Percentiles rank a stretch among this genome's conserved stretches.
Evolutionary conservation across 2,329 filamentous ascomycete genomes (phyloP).

Genomic region (Paraconiothyrium brasiliense): DNA sequence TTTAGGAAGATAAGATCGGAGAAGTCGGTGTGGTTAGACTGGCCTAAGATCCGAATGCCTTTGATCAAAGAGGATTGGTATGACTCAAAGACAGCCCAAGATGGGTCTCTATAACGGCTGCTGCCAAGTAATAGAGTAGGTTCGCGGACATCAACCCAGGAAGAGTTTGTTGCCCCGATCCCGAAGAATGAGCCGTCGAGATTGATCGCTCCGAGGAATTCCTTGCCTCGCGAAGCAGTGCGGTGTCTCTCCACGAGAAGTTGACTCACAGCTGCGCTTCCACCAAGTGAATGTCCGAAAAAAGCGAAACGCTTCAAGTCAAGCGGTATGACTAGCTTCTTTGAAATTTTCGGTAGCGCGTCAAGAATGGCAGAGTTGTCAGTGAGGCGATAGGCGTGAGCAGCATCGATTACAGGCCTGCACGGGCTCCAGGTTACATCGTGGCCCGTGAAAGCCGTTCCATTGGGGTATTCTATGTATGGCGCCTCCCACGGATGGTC

Average conservation of each 20-base stretch:
- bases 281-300: conserved; percentile 30
- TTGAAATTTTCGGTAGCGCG: conserved; percentile 15
- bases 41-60: conserved; percentile 16
- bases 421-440: conserved; percentile 12
- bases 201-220: conserved; percentile 22
- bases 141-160: conserved; percentile 6
- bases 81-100: conserved; percentile 21
- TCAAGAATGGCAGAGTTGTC: conserved; percentile 24
- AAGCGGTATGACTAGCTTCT: conserved; percentile 14
- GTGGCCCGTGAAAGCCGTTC: conserved; percentile 18
- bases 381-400: conserved; percentile 17
- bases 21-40: conserved; percentile 26
- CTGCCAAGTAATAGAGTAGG: conserved; percentile 12
- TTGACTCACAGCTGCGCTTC: conserved; percentile 22
- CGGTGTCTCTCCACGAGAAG: conserved; percentile 19
- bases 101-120: conserved; percentile 14
- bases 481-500: conserved; percentile 32
- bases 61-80: conserved; percentile 22
- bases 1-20: conserved; percentile 25
- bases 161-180: conserved; percentile 10
- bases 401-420: background rate
- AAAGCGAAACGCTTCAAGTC: conserved; percentile 26
- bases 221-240: background rate
- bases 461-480: conserved; percentile 26
- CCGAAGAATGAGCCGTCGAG: conserved; percentile 21